Base-by-base conservation (phyloP, 768 basidiomycete species). In the Mycena rebaudengoi region DNA sequence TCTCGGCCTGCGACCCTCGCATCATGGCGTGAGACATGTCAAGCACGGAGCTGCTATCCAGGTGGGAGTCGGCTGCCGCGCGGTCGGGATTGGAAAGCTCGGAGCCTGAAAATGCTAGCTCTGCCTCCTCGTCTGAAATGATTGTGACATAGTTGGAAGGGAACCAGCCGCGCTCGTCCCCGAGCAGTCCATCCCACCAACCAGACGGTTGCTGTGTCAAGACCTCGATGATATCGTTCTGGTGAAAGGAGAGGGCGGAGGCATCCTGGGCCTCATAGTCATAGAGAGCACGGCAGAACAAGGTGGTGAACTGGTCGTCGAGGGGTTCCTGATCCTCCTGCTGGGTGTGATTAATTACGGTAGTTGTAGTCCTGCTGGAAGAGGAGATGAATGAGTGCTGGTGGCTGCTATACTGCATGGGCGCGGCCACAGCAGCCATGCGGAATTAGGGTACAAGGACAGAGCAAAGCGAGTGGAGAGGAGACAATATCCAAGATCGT, bases 171-270 rank as follows among this genome's bases (percentile, higher is more conserved):
- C 97, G 88, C 75, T 92, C 91, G 56, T 94, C 92, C 48, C 89
- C 88, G 21, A 98, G 83, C 62, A 98, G 80, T 5, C 97, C 97
- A 75, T 99, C 97, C 98, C 96, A 98, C 97, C 97, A 99, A 16
- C 97, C 97, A 5, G 93, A 93, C 35, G 94, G 92, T 56, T 98
- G 88, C 70, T 90, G 91, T 12, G 91, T 93, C 54, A 97, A 84
- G 62, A 99, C 95, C 76, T 98, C 95, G 67, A 99, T 98, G 69
- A 98, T 85, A 73, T 98, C 96, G 66, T 90, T 91, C 69, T 86
- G 88, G 65, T 76, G 82, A 76, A 99, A 99, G 16, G 93, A 93
- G 43, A 99, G 86, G 0, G 97, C 92, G 2, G 95, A 95, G 43
- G 87, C 82, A 69, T 98, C 96, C 71, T 91, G 82, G n/a, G 93